Conservation (phyloP, 306 rosid species). For the Sindora glabra region DNA sequence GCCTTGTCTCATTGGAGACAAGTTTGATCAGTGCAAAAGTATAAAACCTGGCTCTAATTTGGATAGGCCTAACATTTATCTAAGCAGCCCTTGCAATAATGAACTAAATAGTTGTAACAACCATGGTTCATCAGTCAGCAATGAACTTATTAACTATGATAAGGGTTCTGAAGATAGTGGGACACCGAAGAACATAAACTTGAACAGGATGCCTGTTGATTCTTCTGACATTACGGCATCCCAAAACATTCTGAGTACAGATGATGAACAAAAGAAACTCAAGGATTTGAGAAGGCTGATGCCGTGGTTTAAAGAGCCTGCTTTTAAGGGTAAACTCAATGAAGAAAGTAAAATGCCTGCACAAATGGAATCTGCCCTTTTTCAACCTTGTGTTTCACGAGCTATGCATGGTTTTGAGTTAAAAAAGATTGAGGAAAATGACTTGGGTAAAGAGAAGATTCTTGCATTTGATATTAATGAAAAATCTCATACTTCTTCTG, state of each 20-base stretch:
- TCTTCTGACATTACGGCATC: slow-evolving; percentile 17
- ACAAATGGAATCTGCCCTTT: slow-evolving; percentile 6
- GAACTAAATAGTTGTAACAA: slow-evolving; percentile 6
- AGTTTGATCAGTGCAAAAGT: background rate
- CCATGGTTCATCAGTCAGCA: slow-evolving; percentile 7
- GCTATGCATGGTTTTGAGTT: slow-evolving; percentile 6
- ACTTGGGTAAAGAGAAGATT: slow-evolving; percentile 8
- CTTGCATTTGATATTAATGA: slow-evolving; percentile 7
- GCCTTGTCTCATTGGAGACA: slow-evolving; percentile 12
- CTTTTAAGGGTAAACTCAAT: slow-evolving; percentile 1
- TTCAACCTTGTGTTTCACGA: slow-evolving; percentile 5
- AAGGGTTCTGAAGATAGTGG: slow-evolving; percentile 14
- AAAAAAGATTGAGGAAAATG: slow-evolving; percentile 19
- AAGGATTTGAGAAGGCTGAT: slow-evolving; percentile 11
- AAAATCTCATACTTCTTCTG: slow-evolving; percentile 9
- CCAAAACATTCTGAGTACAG: slow-evolving; percentile 17
- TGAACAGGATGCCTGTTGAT: slow-evolving; percentile 33
- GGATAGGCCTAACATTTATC: slow-evolving; percentile 16
- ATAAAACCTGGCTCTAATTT: slow-evolving; percentile 9
- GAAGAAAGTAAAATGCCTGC: slow-evolving; percentile 20
- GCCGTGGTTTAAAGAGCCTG: slow-evolving; percentile 20
- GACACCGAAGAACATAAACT: slow-evolving; percentile 29
- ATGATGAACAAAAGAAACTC: slow-evolving; percentile 7
- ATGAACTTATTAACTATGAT: slow-evolving; percentile 14
- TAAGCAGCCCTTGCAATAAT: slow-evolving; percentile 11